These are phyloP conservation scores for Candida glucosophila DNA, from an alignment of 1,139 yeast genomes.

Conservation along the genomic window DNA sequence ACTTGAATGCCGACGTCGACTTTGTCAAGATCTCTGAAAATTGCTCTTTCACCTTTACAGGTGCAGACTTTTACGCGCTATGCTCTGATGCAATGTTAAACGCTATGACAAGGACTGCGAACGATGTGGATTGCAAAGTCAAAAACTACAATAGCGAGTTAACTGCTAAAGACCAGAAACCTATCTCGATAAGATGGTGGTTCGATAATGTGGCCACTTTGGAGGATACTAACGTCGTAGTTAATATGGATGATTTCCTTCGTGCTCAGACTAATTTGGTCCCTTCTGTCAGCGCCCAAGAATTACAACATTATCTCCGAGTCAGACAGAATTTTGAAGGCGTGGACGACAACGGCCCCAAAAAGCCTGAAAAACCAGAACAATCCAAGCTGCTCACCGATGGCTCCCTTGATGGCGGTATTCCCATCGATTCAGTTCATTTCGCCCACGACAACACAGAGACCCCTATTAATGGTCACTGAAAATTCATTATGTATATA, in stretches of 20 bases:
- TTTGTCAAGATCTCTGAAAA: constrained; percentile 51
- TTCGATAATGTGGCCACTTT: constrained; percentile 73
- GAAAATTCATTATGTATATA: no score
- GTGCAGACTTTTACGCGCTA: constrained; percentile 95
- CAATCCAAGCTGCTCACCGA: no score
- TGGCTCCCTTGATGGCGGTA: no score
- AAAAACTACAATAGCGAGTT: constrained; percentile 36
- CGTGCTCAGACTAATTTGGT: constrained; percentile 64
- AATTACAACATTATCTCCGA: constrained; percentile 67
- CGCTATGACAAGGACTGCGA: constrained; percentile 89
- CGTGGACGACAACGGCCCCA: constrained; percentile 30
- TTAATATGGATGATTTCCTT: constrained; percentile 61
- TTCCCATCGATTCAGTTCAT: no score
- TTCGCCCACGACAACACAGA: no score
- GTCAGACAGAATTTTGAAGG: constrained; percentile 77
- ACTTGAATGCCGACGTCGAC: constrained; percentile 52
- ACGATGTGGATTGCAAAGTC: constrained; percentile 62
- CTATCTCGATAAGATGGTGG: constrained; percentile 76
- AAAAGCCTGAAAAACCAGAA: no score
- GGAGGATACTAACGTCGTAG: constrained; percentile 62
- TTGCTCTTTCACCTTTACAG: constrained; percentile 87
- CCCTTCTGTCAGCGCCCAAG: constrained; percentile 87
- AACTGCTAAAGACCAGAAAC: constrained; percentile 18
- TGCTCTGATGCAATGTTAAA: constrained; percentile 92
- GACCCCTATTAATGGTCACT: no score